Percentiles rank a stretch among this genome's conserved stretches.
Evolutionary conservation across 176 grass and related monocot species (phyloP).

Genomic region (Musa troglodytarum): DNA sequence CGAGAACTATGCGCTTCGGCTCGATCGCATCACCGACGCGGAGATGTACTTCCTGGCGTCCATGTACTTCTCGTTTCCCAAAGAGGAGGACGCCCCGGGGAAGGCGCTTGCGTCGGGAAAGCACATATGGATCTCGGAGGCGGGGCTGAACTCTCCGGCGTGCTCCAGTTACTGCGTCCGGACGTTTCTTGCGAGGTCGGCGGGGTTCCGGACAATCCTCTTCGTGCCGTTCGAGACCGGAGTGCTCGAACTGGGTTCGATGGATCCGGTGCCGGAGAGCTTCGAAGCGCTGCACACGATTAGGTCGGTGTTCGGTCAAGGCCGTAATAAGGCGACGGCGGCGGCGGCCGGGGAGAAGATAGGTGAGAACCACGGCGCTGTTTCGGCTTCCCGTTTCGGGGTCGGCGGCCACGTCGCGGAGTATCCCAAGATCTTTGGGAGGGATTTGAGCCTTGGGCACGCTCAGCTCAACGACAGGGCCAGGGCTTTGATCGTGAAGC

Average conservation of each 20-base stretch:
- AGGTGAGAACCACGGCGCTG: neutral
- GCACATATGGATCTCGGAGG: constrained; percentile 51
- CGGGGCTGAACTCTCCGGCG: neutral
- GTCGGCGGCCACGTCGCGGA: constrained; percentile 11
- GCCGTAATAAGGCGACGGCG: neutral
- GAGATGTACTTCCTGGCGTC: constrained; percentile 90
- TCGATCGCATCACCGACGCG: constrained; percentile 52
- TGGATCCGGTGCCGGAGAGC: constrained; percentile 38
- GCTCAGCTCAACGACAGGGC: neutral
- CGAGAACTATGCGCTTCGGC: constrained; percentile 49
- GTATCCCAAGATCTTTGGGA: constrained; percentile 39
- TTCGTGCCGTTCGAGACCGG: constrained; percentile 57
- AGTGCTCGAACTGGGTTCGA: constrained; percentile 71
- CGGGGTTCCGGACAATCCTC: constrained; percentile 60
- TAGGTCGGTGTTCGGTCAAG: constrained; percentile 23
- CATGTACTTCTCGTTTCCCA: constrained; percentile 84
- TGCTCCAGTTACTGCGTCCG: constrained; percentile 48
- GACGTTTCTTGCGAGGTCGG: constrained; percentile 39
- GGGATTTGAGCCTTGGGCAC: constrained; percentile 21
- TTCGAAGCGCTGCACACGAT: constrained; percentile 38
- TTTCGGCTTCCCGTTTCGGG: neutral
- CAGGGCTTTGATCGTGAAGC: neutral
- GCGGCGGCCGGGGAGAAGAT: neutral
- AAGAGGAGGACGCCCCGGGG: constrained; percentile 50
- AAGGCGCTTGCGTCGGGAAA: constrained; percentile 31